These are phyloP conservation scores for Dendrocalamus latiflorus DNA, from an alignment of 202 grass and related monocot species.

Conservation along the genomic window DNA sequence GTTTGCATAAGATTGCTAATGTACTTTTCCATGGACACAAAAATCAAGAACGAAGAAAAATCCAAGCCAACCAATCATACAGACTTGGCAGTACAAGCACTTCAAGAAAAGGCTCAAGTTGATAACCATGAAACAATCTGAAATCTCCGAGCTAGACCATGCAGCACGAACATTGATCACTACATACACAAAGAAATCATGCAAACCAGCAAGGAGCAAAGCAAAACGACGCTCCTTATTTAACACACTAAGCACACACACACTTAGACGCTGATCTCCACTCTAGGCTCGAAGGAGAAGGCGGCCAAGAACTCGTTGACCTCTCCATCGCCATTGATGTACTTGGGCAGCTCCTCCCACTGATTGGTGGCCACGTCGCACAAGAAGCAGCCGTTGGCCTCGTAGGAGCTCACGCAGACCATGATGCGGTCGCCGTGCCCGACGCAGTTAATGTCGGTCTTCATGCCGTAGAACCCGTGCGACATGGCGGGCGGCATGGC, in stretches of 20 bases:
- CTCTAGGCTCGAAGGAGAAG: constrained; percentile 90
- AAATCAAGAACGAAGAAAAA: not conserved
- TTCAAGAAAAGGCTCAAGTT: not conserved
- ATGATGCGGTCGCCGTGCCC: constrained; percentile 55
- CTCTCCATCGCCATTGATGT: constrained; percentile 37
- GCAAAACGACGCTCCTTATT: constrained; percentile 14
- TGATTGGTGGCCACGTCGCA: constrained; percentile 47
- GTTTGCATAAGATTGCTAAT: not conserved
- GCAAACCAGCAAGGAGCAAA: constrained; percentile 20
- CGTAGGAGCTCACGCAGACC: constrained; percentile 57
- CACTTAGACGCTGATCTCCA: constrained; percentile 59
- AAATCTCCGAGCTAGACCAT: not conserved
- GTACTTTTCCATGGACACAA: not conserved
- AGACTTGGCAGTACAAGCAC: not conserved
- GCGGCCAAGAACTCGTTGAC: constrained; percentile 71
- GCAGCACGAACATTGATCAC: not conserved
- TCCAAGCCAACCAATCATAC: not conserved
- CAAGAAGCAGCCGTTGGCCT: constrained; percentile 70
- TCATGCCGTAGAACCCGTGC: constrained; percentile 61
- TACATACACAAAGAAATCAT: constrained; percentile 24
- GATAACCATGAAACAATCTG: not conserved
- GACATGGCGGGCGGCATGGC: constrained; percentile 82
- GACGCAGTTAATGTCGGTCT: constrained; percentile 78
- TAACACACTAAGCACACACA: not conserved
- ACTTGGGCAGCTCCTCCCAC: constrained; percentile 72